Percentiles rank a stretch among this genome's conserved stretches.
Evolutionary conservation across 495 filamentous ascomycete genomes (phyloP).

Genomic region (Pseudoneurospora amorphoporcata): DNA sequence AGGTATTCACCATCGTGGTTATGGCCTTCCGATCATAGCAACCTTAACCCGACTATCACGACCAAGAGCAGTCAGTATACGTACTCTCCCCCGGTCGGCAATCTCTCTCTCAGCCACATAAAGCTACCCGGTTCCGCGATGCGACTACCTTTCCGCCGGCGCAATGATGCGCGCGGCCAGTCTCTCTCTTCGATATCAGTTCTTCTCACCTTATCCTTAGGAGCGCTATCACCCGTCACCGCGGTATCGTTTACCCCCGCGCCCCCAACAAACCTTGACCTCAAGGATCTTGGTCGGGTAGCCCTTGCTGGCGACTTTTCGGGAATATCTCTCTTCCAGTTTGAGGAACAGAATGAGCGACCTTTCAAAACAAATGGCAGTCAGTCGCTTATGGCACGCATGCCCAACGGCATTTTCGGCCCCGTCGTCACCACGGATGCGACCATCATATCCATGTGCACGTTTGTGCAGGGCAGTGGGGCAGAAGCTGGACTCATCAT

Average conservation of each 20-base stretch:
- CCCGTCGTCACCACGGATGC: conserved; percentile 66
- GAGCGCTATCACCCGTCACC: conserved; percentile 33
- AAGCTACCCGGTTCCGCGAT: conserved; percentile 20
- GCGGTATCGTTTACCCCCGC: conserved; percentile 64
- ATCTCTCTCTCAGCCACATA: not conserved
- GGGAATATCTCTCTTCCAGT: conserved; percentile 83
- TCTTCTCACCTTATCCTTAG: conserved; percentile 28
- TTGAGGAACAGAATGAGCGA: conserved; percentile 63
- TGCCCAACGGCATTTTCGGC: conserved; percentile 79
- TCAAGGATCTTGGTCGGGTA: conserved; percentile 70
- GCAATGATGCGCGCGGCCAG: conserved; percentile 24
- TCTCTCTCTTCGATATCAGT: conserved; percentile 14
- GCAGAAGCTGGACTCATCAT: conserved; percentile 65
- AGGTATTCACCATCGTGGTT: conserved; percentile 1
- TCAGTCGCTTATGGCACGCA: conserved; percentile 67
- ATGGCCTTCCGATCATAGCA: conserved; percentile 15
- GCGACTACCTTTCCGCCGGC: conserved; percentile 26
- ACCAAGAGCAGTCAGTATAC: conserved; percentile 10
- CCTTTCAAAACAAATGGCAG: conserved; percentile 60
- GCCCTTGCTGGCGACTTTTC: conserved; percentile 85
- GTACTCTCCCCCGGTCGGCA: conserved; percentile 11
- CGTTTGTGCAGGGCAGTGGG: conserved; percentile 59
- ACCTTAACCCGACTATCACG: conserved; percentile 6
- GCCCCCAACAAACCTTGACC: conserved; percentile 69
- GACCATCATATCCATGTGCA: conserved; percentile 77